Conservation (phyloP, 2,329 filamentous ascomycete species). For the Meredithiella fracta region DNA sequence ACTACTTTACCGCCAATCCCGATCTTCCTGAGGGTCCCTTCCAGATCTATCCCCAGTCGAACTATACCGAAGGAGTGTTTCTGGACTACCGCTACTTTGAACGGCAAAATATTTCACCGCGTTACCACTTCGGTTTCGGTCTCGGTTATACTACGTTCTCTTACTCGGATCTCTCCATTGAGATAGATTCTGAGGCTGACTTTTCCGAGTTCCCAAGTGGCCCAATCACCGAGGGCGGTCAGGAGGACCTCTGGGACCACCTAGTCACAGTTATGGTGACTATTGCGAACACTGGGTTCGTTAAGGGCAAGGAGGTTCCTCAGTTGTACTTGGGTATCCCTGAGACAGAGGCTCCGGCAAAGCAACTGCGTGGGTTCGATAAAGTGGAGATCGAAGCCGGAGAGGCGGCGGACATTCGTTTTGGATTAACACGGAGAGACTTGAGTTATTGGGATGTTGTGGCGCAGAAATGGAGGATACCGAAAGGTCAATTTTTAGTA, state of each 20-base stretch:
- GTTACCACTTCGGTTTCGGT: constrained; percentile 41
- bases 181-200: constrained; percentile 18
- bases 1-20: constrained; percentile 43
- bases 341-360: constrained; percentile 26
- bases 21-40: constrained; percentile 32
- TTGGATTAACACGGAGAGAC: constrained; percentile 44
- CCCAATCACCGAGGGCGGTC: constrained; percentile 27
- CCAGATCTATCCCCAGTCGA: constrained; percentile 32
- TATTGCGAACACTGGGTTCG: constrained; percentile 27
- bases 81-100: constrained; percentile 42
- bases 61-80: constrained; percentile 35
- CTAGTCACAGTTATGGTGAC: constrained; percentile 25
- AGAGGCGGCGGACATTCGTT: constrained; percentile 27
- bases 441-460: constrained; percentile 49
- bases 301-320: constrained; percentile 30
- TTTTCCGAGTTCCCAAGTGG: constrained; percentile 25
- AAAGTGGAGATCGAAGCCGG: constrained; percentile 37
- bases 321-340: constrained; percentile 34
- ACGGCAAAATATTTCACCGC: constrained; percentile 28
- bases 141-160: constrained; percentile 39
- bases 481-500: constrained; percentile 27
- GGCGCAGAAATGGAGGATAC: constrained; percentile 43
- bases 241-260: constrained; percentile 31
- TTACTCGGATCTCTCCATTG: constrained; percentile 28
- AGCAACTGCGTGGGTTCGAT: constrained; percentile 50